Conservation (phyloP, 305 asterid species). For the Striga hermonthica region DNA sequence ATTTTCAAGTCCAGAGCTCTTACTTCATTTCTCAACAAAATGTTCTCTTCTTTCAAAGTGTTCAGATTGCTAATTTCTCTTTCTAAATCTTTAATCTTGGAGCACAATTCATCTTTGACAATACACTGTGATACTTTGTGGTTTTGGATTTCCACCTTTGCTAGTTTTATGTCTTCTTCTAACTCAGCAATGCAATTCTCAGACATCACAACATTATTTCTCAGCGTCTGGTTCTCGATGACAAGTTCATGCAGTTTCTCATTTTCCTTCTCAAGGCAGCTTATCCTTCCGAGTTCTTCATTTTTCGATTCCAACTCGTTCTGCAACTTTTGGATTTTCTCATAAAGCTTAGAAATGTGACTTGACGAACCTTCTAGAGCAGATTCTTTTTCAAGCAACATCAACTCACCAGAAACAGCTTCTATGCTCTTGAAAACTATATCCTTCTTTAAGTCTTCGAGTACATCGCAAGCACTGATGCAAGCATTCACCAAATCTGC, state of each 20-base stretch:
- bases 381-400: constrained; percentile 59
- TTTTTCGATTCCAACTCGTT: constrained; percentile 54
- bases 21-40: constrained; percentile 48
- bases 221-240: constrained; percentile 39
- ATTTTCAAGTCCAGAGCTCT: constrained; percentile 38
- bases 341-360: constrained; percentile 46
- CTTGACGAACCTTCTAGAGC: constrained; percentile 55
- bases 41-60: constrained; percentile 44
- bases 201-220: constrained; percentile 24
- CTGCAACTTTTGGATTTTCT: constrained; percentile 51
- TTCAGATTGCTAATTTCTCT: constrained; percentile 36
- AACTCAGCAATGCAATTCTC: constrained; percentile 30
- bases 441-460: constrained; percentile 56
- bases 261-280: constrained; percentile 57
- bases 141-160: constrained; percentile 36
- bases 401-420: constrained; percentile 48
- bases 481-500: constrained; percentile 43
- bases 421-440: constrained; percentile 52
- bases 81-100: constrained; percentile 41
- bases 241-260: constrained; percentile 42
- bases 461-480: constrained; percentile 36
- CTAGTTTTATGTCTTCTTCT: constrained; percentile 46
- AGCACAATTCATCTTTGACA: constrained; percentile 33
- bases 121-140: constrained; percentile 42
- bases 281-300: constrained; percentile 43